Evolutionary conservation across 2,329 filamentous ascomycete genomes (phyloP).

Genomic region (Raffaelea arxii): DNA sequence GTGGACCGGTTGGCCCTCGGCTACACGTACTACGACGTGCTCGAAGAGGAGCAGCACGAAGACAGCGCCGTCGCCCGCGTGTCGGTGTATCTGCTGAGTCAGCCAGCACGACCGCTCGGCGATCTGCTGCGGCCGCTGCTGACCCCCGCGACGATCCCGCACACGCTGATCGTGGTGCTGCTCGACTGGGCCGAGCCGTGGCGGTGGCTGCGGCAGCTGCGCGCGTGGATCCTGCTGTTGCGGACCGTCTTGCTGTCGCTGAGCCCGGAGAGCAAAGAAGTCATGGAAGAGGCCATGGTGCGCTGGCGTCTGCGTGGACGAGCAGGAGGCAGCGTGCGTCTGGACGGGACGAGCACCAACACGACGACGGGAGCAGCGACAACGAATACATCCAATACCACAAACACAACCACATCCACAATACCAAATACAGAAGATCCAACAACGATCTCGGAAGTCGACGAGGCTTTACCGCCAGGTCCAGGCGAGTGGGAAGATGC

Average conservation of each 20-base stretch:
- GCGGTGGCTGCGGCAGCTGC: conserved; percentile 80
- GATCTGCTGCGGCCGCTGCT: conserved; percentile 76
- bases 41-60: conserved; percentile 32
- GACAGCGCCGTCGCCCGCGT: conserved; percentile 71
- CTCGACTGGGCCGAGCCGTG: conserved; percentile 94
- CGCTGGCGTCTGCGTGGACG: conserved; percentile 69
- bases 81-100: conserved; percentile 81
- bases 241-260: conserved; percentile 66
- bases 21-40: conserved; percentile 90
- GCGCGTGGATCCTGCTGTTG: conserved; percentile 81
- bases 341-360: conserved; percentile 51
- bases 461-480: conserved; percentile 66
- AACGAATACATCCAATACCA: too few relatives aligned
- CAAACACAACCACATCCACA: too few relatives aligned
- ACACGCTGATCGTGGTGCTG: conserved; percentile 83
- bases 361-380: too few relatives aligned
- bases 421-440: too few relatives aligned
- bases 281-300: conserved; percentile 79
- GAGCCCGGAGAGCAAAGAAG: conserved; percentile 65
- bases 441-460: too few relatives aligned
- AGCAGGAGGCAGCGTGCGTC: conserved; percentile 49
- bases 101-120: conserved; percentile 72
- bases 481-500: conserved; percentile 91
- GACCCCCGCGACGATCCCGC: conserved; percentile 71
- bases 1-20: conserved; percentile 88